Evolutionary conservation across 495 filamentous ascomycete genomes (phyloP), one percentile per base, ranked within the genome.

Genomic region (Chaetomium fimeti): DNA sequence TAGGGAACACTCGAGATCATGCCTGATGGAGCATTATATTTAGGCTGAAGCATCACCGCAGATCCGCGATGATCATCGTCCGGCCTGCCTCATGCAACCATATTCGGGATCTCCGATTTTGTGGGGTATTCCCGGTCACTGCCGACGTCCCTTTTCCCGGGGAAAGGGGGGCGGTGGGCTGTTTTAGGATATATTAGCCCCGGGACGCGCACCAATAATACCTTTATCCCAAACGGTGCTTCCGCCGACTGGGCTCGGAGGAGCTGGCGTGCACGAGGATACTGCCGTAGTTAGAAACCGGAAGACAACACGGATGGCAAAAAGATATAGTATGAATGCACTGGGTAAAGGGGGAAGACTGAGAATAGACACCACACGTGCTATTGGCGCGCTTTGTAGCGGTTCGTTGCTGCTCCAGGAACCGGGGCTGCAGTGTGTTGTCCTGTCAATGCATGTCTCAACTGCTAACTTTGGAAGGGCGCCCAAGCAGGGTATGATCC

Each of bases 51-150:
- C 52, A 15, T 24, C 11, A 0, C 25, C 16, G 49, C 22, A 28
- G 49, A 29, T 29, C 52, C 27, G 1, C 13, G 52, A 1, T n/a
- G 52, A 32, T 54, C 52, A 54, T 4, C 27, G 32, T 1, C 32
- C 32, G 32, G 5, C 32, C 32, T 36, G 32, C 32, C 48, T 25
- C 40, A 51, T 51, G 22, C 48, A 27, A 27, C 25, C 20, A 16
- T 7, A 20, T 9, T 27, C 48, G 8, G 22, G 6, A 51, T 13
- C 24, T 22, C 24, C 3, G 15, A 36, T 54, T 54, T 36, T 36
- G 52, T 36, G 52, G 52, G 52, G 52, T 32, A 32, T 54, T 32
- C 16, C 52, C 27, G 52, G 52, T 18, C 52, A 36, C 52, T 54
- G 11, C 52, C 52, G 52, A 20, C 27, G n/a, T n/a, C 9, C 12